Base-by-base conservation (phyloP, 1,284 basidiomycete species). In the Somion occarium region DNA sequence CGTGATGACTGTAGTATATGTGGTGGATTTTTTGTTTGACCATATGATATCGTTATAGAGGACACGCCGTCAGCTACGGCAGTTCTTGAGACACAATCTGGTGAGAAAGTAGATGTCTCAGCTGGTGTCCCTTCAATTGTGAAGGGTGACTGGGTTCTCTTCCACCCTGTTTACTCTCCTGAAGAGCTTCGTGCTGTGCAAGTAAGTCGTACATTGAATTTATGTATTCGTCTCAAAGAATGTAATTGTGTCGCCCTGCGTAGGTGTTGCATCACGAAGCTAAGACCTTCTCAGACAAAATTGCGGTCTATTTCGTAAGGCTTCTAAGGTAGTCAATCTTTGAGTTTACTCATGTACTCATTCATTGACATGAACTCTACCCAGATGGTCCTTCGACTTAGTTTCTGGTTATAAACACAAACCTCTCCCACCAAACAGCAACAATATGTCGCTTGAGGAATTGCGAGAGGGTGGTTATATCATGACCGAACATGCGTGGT, bases 381-480 rank as follows among this genome's bases (percentile, higher is more conserved):
- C 38, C 50, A 83, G 90, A 64, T 73, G 69, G 60, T 70, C 75
- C 2, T 93, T 93, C 63, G 91, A 95, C 64, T 50, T 90, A 25
- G 82, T 86, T 15, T 87, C 87, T 1, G 77, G 89, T 2, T 97
- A 96, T 73, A 88, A 85, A 59, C 83, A 91, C 63, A 80, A 80
- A 59, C 71, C 73, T 1, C 76, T 86, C 2, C 85, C 90, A 9
- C 72, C 76, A 19, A 71, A 76, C 42, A 73, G 50, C n/a, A 39
- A 39, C 38, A 78, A 74, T 20, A 80, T 90, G 80, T 72, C 80
- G 3, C 58, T 92, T 23, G 75, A 82, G 50, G 79, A 94, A 58
- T 75, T 96, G 34, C 75, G 87, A 51, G 78, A 83, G 57, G 77
- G 76, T 20, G 88, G 91, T 0, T 83, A 89, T 62, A 62, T 91